Evolutionary conservation across 202 grass and related monocot genomes (phyloP), one percentile per base, ranked within the genome.

Genomic region (Panicum virgatum): DNA sequence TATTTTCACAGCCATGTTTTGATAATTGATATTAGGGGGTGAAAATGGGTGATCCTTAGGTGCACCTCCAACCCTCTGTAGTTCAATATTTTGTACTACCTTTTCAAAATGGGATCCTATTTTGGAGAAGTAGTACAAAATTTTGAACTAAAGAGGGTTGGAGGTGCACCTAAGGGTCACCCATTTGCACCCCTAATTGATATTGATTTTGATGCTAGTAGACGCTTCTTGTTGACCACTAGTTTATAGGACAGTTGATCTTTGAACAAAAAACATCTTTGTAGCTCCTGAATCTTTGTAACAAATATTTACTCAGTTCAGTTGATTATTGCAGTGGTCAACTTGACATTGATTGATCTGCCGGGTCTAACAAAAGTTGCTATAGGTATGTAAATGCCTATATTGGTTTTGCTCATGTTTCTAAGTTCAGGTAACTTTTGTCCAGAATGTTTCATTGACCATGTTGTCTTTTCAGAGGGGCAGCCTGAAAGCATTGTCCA

Each of bases 331-430:
- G 73, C 94, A 97, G 94, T 97, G 82, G 92, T 97, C 38, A 97
- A 92, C 87, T 86, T 97, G 69, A 97, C 94, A 66, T 71, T 94
- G 82, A 92, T 97, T 92, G 92, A 97, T 89, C 84, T 97, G 12
- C 94, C 94, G 14, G 94, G 91, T 79, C 82, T 94, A 64, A 94
- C 94, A 72, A 97, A 97, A 76, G 94, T 92, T 89, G 90, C 90
- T 56, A 48, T 94, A 78, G 90, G 94, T 97, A 89, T 78, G 82
- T 25, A 30, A 78, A 75, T 26, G 23, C 25, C 7, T n/a, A 18
- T 9, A 39, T 23, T 46, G 46, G 42, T 25, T 71, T 79, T 87
- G 13, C 76, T 12, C 61, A 20, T 6, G n/a, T 83, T 58, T 7
- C 73, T 32, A 27, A 40, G 86, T 81, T 57, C 65, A 50, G 59